Base-by-base conservation (phyloP, 1,139 yeast genomes). In the Pichia sp. region DNA sequence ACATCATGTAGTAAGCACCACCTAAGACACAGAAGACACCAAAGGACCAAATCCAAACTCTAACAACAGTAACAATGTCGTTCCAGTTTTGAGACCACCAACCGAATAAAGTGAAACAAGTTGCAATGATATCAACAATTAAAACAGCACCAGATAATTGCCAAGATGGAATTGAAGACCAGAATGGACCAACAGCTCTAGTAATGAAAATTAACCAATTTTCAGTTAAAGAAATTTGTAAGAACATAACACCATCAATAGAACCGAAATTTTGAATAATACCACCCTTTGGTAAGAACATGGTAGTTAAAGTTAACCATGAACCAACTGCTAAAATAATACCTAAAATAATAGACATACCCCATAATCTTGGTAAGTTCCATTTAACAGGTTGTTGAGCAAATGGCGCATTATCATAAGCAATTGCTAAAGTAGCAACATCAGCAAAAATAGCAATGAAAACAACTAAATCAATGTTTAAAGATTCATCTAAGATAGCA, bases 11-110 rank as follows among this genome's bases (percentile, higher is more conserved):
- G 87, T 90, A 90, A 71, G 91, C 90, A 83, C 96, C 96, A 74
- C 96, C 96, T 79, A 89, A 75, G 77, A 85, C 83, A 80, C 95
- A 87, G 88, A 89, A 87, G 74, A 87, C 87, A 84, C 96, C 96
- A 76, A 89, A 84, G 61, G 96, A 88, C 93, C 87, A 89, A 69
- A 88, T 75, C 95, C 95, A 90, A 75, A 87, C 80, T 79, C 95
- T 86, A 70, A 84, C 90, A 70, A 89, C 96, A 56, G 96, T 84
- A 67, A 90, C 96, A 67, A 89, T 84, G 76, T 89, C 95, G 72
- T 93, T 89, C 95, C 95, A 87, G 86, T 90, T 90, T 77, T 87
- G 95, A 67, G 96, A 87, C 90, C 95, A 85, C 96, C 96, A 90
- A 67, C 97, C 96, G 84, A 89, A 90, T 70, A 89, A 76, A 67